These are phyloP conservation scores for Gaultheria prostrata DNA, from an alignment of 148 eudicot genomes.

Conservation along the genomic window DNA sequence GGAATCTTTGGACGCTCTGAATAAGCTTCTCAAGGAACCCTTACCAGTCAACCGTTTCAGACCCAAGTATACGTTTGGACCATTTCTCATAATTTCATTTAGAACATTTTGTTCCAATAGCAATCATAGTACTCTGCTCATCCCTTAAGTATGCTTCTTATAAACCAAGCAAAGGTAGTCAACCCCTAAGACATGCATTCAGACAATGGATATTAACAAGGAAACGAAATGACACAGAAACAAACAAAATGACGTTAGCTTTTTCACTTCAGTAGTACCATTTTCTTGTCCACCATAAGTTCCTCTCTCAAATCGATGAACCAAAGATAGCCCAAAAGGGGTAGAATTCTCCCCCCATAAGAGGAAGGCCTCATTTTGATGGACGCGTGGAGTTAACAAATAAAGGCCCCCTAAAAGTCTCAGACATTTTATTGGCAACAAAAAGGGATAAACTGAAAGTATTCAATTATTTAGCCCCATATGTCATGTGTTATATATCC, in stretches of 20 bases:
- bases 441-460: background rate
- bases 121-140: background rate
- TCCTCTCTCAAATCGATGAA: background rate
- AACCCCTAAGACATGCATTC: background rate
- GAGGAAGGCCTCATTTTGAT: background rate
- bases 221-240: background rate
- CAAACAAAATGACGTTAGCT: background rate
- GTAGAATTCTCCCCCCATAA: background rate
- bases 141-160: background rate
- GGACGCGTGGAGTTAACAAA: background rate
- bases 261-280: background rate
- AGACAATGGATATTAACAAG: background rate
- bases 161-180: background rate
- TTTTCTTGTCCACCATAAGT: background rate
- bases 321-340: background rate
- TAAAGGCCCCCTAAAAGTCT: background rate
- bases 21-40: slow-evolving; percentile 66
- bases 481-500: background rate
- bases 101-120: background rate
- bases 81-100: slow-evolving; percentile 7
- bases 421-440: background rate
- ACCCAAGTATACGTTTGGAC: slow-evolving; percentile 56
- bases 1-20: slow-evolving; percentile 68
- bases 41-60: slow-evolving; percentile 72
- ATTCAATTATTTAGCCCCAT: background rate